These are phyloP conservation scores for Brasenia schreberi DNA, from an alignment of 164 flowering plant species.

Conservation along the genomic window DNA sequence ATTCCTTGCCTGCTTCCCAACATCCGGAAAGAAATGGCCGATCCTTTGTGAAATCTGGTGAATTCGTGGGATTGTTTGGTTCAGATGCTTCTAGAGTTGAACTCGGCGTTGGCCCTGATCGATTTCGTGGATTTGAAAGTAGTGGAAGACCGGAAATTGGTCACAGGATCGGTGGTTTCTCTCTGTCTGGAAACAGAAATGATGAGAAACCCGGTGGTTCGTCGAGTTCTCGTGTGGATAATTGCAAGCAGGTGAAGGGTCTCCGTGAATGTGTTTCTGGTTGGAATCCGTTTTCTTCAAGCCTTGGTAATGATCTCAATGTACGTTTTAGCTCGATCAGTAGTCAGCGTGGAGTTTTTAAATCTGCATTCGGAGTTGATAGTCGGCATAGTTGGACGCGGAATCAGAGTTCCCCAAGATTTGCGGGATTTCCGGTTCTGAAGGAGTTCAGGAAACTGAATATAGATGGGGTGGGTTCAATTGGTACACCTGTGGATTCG, in stretches of 20 bases:
- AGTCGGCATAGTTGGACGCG: background rate
- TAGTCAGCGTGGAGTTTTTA: conserved; percentile 1
- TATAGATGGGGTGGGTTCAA: conserved; percentile 12
- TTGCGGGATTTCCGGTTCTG: conserved; percentile 8
- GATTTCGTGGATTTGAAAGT: background rate
- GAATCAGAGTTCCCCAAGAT: background rate
- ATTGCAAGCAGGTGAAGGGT: conserved; percentile 1
- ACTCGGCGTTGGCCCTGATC: background rate
- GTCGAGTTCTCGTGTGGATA: background rate
- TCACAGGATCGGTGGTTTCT: background rate
- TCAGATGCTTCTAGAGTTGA: background rate
- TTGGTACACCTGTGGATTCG: conserved; percentile 5
- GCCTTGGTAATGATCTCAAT: conserved; percentile 5
- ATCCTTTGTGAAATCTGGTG: background rate
- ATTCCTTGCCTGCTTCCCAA: background rate
- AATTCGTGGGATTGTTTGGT: background rate
- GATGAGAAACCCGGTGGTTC: background rate
- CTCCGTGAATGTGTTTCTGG: conserved; percentile 6
- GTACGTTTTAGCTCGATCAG: conserved; percentile 18
- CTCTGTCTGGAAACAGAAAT: background rate
- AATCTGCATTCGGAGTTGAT: conserved; percentile 2
- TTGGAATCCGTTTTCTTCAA: conserved; percentile 14
- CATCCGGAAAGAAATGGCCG: background rate
- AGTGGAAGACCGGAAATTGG: background rate
- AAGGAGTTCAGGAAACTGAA: conserved; percentile 24